phyloP scores from a whole-genome alignment of 495 filamentous ascomycete species.

The Thermothielavioides terrestris region DNA sequence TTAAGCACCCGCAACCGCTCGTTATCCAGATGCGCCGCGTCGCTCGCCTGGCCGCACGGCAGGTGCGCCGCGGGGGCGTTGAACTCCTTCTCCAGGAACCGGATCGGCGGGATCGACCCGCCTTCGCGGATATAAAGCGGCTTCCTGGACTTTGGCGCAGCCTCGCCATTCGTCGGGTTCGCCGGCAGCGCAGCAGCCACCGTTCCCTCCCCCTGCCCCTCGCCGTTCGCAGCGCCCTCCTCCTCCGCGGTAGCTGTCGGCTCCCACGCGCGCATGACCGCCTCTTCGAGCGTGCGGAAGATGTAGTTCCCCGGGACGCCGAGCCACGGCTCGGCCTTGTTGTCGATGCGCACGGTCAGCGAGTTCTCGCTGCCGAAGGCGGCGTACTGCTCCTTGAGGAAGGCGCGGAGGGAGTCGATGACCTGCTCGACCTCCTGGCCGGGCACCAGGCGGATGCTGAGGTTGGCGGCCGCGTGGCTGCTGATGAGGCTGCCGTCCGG shows the following conservation, averaged over 20 bases:
- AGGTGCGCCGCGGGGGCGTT: conserved; percentile 85
- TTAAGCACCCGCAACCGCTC: conserved; percentile 82
- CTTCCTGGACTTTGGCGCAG: conserved; percentile 31
- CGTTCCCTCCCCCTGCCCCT: background rate
- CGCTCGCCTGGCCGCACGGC: conserved; percentile 91
- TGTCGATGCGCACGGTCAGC: conserved; percentile 75
- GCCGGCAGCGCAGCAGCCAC: conserved; percentile 4
- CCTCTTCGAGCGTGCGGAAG: conserved; percentile 79
- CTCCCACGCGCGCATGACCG: conserved; percentile 73
- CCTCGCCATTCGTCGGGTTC: conserved; percentile 14
- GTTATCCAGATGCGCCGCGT: conserved; percentile 89
- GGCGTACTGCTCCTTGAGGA: conserved; percentile 62
- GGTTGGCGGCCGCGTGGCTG: conserved; percentile 68
- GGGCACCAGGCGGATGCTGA: conserved; percentile 88
- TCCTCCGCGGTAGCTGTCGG: background rate
- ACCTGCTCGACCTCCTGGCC: conserved; percentile 78
- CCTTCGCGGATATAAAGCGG: conserved; percentile 93
- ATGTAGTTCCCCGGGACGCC: conserved; percentile 86
- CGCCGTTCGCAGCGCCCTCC: background rate
- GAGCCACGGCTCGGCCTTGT: conserved; percentile 92
- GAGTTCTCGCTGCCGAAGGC: conserved; percentile 68
- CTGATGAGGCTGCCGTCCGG: conserved; percentile 84
- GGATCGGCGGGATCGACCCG: conserved; percentile 83
- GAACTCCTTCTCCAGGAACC: conserved; percentile 94
- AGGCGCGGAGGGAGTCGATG: conserved; percentile 53